Conservation (phyloP, 176 grass and related monocot species). For the Carex parvula region DNA sequence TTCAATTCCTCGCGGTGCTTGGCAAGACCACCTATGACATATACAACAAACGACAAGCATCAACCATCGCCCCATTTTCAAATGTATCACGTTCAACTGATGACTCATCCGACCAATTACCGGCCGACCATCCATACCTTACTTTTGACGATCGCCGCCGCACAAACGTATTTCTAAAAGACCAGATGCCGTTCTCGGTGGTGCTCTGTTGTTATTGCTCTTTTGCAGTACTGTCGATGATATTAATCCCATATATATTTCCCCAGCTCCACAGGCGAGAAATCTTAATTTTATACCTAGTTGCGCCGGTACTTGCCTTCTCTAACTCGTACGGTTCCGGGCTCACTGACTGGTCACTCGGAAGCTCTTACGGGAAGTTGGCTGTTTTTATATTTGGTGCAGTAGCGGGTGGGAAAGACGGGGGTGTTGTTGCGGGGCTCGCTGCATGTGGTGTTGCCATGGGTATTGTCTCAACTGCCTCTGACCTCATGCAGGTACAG, state of each 20-base stretch:
- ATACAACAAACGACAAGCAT: conserved; percentile 27
- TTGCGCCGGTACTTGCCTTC: not conserved
- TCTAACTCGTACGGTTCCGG: conserved; percentile 2
- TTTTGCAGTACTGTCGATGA: not conserved
- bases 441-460: conserved; percentile 14
- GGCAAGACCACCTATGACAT: conserved; percentile 30
- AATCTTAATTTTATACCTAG: conserved; percentile 7
- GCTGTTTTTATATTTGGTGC: conserved; percentile 14
- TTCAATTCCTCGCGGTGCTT: conserved; percentile 40
- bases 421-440: conserved; percentile 6
- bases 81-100: not conserved
- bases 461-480: conserved; percentile 12
- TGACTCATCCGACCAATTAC: conserved; percentile 5
- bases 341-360: conserved; percentile 22
- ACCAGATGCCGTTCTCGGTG: not conserved
- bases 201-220: not conserved
- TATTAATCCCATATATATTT: conserved; percentile 1
- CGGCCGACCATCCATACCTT: conserved; percentile 29
- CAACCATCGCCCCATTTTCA: not conserved
- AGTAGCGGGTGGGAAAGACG: not conserved
- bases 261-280: not conserved
- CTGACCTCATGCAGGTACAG: conserved; percentile 4
- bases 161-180: conserved; percentile 33
- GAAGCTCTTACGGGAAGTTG: conserved; percentile 18
- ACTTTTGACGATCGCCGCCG: conserved; percentile 62